phyloP scores from a whole-genome alignment of 441 rosid species.

The Gossypium gossypioides region DNA sequence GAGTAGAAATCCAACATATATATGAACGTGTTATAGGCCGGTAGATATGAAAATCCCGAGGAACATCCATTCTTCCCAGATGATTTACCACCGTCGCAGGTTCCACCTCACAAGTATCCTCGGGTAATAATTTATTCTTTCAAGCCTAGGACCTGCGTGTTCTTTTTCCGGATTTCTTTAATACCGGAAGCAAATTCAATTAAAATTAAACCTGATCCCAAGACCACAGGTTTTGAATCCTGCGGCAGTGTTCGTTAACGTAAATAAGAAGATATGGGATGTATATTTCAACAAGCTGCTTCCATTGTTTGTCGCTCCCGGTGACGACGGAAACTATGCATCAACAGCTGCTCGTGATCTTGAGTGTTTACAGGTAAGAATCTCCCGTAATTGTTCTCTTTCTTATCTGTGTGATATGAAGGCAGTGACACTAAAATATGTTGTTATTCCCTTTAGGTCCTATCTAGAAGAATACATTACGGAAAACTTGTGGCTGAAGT shows the following conservation, averaged over 20 bases:
- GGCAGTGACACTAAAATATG: neutral
- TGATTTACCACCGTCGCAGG: constrained; percentile 31
- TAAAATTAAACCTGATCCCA: constrained; percentile 6
- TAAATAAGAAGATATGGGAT: constrained; percentile 58
- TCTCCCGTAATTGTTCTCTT: neutral
- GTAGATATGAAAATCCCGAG: constrained; percentile 67
- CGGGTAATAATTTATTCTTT: constrained; percentile 28
- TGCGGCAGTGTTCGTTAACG: constrained; percentile 46
- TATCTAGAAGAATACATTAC: constrained; percentile 78
- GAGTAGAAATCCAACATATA: neutral
- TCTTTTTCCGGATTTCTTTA: neutral
- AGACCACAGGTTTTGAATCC: constrained; percentile 46
- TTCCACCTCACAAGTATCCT: constrained; percentile 34
- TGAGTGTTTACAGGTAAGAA: constrained; percentile 56
- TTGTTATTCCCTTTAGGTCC: constrained; percentile 35
- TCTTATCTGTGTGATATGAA: neutral
- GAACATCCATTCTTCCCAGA: constrained; percentile 78
- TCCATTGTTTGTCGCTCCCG: constrained; percentile 52
- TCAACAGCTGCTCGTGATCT: constrained; percentile 58
- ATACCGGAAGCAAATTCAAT: neutral
- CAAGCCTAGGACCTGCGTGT: neutral
- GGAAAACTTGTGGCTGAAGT: constrained; percentile 88
- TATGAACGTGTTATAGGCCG: constrained; percentile 34
- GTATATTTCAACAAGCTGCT: constrained; percentile 53
- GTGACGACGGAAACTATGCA: constrained; percentile 75